Conservation (phyloP, 2,329 filamentous ascomycete species). For the Colletotrichum incanum region DNA sequence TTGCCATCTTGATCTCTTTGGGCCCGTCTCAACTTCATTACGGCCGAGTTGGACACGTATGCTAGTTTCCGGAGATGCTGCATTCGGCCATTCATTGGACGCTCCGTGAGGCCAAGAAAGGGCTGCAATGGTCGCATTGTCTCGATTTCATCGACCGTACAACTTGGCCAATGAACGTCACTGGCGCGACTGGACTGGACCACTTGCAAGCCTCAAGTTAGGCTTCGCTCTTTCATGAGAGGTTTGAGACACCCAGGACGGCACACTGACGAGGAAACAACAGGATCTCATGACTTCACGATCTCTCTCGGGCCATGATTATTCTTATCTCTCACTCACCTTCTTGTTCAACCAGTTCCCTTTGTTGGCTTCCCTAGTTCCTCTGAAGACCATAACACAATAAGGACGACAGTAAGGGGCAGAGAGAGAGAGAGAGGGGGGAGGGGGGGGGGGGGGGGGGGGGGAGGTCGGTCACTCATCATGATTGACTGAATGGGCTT, state of each 20-base stretch:
- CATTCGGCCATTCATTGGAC: conserved; percentile 20
- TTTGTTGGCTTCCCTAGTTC: not conserved
- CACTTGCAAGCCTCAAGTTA: not conserved
- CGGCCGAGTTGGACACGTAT: conserved; percentile 10
- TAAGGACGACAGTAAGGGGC: not conserved
- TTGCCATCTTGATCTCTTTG: not conserved
- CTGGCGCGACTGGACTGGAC: not conserved
- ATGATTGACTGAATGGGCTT: not conserved
- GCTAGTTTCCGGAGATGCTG: conserved; percentile 4
- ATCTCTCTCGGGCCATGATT: not conserved
- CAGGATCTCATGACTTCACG: not conserved
- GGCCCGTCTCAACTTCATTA: too few relatives aligned
- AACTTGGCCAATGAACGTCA: not conserved
- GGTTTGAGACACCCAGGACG: not conserved
- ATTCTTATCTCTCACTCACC: not conserved
- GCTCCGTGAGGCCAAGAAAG: conserved; percentile 8
- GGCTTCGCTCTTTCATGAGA: not conserved
- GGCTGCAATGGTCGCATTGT: not conserved
- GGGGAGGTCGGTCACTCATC: not conserved
- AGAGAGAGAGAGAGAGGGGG: not conserved
- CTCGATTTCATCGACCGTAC: conserved; percentile 6
- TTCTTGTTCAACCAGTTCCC: too few relatives aligned
- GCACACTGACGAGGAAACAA: not conserved
- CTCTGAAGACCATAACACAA: not conserved
- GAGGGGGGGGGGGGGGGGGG: not conserved